Percentiles rank a stretch among this genome's conserved stretches.
phyloP scores from a whole-genome alignment of 768 basidiomycete species.

The Clathrus columnatus region DNA sequence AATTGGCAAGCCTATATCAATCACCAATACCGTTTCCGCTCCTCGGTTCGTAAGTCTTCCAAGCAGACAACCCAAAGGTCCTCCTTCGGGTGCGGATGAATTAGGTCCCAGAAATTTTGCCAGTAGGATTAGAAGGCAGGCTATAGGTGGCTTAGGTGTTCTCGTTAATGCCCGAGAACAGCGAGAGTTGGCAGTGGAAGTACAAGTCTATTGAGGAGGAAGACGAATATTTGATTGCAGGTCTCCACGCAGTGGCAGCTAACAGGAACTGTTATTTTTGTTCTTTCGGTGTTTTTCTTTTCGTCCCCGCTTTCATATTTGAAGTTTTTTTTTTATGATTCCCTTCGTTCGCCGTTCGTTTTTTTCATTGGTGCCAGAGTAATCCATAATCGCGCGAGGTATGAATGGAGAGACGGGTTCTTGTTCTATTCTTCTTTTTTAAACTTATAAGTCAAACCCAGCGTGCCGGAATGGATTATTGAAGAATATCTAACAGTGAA shows the following conservation, averaged over 20 bases:
- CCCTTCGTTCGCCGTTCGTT: neutral
- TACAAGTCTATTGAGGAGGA: constrained; percentile 53
- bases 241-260: neutral
- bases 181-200: constrained; percentile 41
- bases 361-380: neutral
- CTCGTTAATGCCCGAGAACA: constrained; percentile 78
- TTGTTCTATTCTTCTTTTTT: neutral
- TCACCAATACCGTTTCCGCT: constrained; percentile 24
- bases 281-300: neutral
- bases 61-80: constrained; percentile 79
- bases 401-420: neutral
- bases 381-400: neutral
- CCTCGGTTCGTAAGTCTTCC: constrained; percentile 63
- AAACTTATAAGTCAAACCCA: neutral
- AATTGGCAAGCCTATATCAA: constrained; percentile 59
- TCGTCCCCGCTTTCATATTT: constrained; percentile 1
- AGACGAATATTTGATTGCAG: neutral
- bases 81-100: constrained; percentile 80
- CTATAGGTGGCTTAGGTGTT: constrained; percentile 70
- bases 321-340: neutral
- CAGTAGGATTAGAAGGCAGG: constrained; percentile 73
- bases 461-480: neutral
- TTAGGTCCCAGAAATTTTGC: constrained; percentile 86
- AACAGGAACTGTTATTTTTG: neutral
- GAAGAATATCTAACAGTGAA: neutral